These are phyloP conservation scores for Aspergillus fijiensis DNA, from an alignment of 2,329 filamentous ascomycete species.

Conservation along the genomic window DNA sequence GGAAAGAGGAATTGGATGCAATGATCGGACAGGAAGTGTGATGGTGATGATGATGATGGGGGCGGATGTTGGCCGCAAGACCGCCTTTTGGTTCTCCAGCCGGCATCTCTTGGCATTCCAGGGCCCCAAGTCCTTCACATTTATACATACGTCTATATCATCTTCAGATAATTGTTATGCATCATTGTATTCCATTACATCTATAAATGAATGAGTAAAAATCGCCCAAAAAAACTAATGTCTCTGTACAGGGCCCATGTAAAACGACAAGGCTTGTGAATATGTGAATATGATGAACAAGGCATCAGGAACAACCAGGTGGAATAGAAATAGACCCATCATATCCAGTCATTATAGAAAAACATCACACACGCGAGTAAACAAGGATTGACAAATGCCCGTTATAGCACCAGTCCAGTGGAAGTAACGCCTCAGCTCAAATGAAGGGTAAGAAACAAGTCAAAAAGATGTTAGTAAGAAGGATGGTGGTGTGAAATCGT, in stretches of 20 bases:
- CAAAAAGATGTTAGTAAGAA: slow-evolving; percentile 17
- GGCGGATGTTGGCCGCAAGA: background rate
- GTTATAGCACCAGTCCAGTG: slow-evolving; percentile 17
- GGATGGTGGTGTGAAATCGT: slow-evolving; percentile 4
- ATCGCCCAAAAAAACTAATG: background rate
- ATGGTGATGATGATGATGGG: background rate
- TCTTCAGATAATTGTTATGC: background rate
- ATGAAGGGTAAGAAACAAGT: slow-evolving; percentile 18
- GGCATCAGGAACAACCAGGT: slow-evolving; percentile 7
- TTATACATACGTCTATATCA: background rate
- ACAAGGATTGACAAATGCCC: slow-evolving; percentile 20
- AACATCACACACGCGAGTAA: slow-evolving; percentile 12
- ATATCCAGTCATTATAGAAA: slow-evolving; percentile 37
- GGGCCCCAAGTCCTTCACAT: too few relatives aligned
- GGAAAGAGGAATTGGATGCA: background rate
- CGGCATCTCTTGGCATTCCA: slow-evolving; percentile 1
- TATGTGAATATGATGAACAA: slow-evolving; percentile 3
- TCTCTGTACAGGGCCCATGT: slow-evolving; percentile 1
- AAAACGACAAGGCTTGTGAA: slow-evolving; percentile 5
- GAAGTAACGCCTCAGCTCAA: slow-evolving; percentile 27
- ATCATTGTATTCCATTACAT: background rate
- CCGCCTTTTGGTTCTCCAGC: background rate
- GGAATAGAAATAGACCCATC: slow-evolving; percentile 22
- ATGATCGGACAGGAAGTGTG: background rate
- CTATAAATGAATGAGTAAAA: background rate